Evolutionary conservation across 768 basidiomycete species (phyloP), one percentile per base, ranked within the genome.

Genomic region (Russula compacta): DNA sequence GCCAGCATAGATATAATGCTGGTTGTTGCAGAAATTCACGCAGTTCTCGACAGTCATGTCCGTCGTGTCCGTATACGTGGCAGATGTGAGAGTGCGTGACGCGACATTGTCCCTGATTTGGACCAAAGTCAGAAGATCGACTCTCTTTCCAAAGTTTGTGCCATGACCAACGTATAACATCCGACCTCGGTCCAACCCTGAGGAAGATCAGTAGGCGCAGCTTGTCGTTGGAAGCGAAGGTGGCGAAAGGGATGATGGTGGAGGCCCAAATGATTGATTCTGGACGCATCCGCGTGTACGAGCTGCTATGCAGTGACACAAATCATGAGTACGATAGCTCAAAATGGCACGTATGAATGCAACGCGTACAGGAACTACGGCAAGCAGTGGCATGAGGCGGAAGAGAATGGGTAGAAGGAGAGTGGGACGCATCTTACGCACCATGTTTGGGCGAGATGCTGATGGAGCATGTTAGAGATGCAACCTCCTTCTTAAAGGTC

Each of bases 1-100:
- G 14, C 89, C 89, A 17, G 88, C 86, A 65, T 81, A 88, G 60
- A 84, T 71, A 68, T 76, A 87, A 9, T 71, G 65, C 57, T 76
- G 71, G n/a, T 72, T 53, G 38, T 76, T 72, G 68, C 80, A 82
- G 64, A 74, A 81, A 56, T 36, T 69, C 63, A 81, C 71, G 66
- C 80, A 82, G 15, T 69, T 69, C 66, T 79, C 83, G 33, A 83
- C 76, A 4, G 88, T 89, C 84, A 90, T 89, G 24, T 72, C 73
- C 6, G 71, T 74, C 15, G 78, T 71, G 66, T 77, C 76, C 14
- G 76, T 71, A 61, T 73, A 82, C 3, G 75, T 71, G 1, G 79
- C 73, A 14, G 76, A 80, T 6, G 73, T 71, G 46, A 91, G 78
- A 0, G 88, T 82, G 32, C 89, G 84, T 8, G 75, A 71, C n/a